Base-by-base conservation (phyloP, 2,329 filamentous ascomycete genomes). In the Fusarium sp. region DNA sequence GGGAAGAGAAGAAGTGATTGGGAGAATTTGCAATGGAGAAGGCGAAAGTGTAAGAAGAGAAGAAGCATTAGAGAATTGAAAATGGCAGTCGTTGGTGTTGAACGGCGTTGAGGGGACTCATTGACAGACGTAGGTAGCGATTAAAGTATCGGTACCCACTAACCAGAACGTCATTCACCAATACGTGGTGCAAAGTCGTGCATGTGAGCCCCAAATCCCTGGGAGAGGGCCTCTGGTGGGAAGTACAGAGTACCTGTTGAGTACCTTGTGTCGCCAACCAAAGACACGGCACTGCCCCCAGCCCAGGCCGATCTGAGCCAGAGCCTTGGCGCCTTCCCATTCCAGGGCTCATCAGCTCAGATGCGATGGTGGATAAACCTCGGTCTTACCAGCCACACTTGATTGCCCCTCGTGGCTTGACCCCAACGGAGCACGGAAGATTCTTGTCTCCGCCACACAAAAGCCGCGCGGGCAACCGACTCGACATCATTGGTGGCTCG, bases 401-500 rank as follows among this genome's bases (percentile, higher is more conserved):
- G 13, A 18, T 8, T 18, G 22, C 42, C 67, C 70, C 66, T 54
- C n/a, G 67, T 58, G 67, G 67, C 62, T 63, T n/a, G 35, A 20
- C 9, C 16, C 4, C 18, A 9, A 52, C 61, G 71, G 66, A 64
- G 33, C 25, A 54, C 74, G 73, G 74, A 75, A 77, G 64, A 77
- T 76, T 63, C 61, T 57, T 47, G 45, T 50, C 33, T 74, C 67
- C 65, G 70, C 71, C 65, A 69, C 65, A 64, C 42, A 66, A 57
- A 65, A 63, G 70, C 71, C 68, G 47, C 47, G 25, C 47, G 57
- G 62, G 63, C 69, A 74, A 18, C 65, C 69, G 71, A 75, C 63
- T 63, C 66, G 63, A 73, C 77, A 78, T 79, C 77, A 76, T 79
- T 68, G 61, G 77, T 79, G 78, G 78, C 78, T 79, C 64, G 77